Base-by-base conservation (phyloP, 768 basidiomycete species). In the Mycena kentingensis region DNA sequence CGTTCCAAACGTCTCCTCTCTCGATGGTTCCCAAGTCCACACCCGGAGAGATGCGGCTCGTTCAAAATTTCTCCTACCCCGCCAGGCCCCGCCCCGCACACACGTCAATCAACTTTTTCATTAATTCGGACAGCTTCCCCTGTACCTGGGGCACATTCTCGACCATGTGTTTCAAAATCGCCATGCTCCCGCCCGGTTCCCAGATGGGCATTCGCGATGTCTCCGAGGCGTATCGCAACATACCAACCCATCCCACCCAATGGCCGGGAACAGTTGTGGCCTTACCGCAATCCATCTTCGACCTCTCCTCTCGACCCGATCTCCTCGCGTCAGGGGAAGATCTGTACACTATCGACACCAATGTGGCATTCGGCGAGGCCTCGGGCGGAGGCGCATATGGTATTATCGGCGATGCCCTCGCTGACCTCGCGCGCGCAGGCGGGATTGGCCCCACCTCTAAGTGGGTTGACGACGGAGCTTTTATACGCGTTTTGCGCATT, bases 101-200 rank as follows among this genome's bases (percentile, higher is more conserved):
- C 7, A 27, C 51, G 0, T 75, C 73, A 0, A 68, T 77, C 19
- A 77, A 77, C 27, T 54, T 51, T 38, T 38, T 15, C 37, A 70
- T 79, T 7, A 41, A 72, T 32, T 57, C 73, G 0, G 44, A 62
- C n/a, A 12, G 56, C 16, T 68, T 71, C 48, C 77, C 76, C 0
- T 75, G 73, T 61, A 73, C 71, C 0, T 79, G 75, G 77, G 75
- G 74, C 1, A 77, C 75, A 0, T 79, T 80, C 44, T 41, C 58
- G 0, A 61, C 66, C 0, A 51, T 76, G 0, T 69, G 57, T n/a
- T 49, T 65, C 16, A 45, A 70, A 22, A 62, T 77, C 0, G 62
- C 37, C 1, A 49, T 58, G 1, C 70, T 78, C 0, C 76, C 76
- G 0, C 72, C 67, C 13, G 68, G 68, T 0, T 72, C 72, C 0